Evolutionary conservation across 2,329 filamentous ascomycete species (phyloP), one percentile per base, ranked within the genome.

Genomic region (Aciculosporium take): DNA sequence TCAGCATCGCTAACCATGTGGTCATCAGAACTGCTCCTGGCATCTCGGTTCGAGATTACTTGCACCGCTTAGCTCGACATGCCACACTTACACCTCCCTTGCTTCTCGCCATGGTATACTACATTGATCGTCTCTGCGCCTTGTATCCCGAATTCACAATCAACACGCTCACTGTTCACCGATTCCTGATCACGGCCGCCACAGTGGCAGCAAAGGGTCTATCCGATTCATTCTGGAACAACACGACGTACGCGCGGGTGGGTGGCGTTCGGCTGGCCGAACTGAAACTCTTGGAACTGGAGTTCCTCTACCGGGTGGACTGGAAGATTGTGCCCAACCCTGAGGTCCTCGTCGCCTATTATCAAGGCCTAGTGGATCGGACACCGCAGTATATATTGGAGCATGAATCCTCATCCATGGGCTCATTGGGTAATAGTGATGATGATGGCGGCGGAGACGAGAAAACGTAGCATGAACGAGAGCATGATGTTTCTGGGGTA

Each of bases 91-190:
- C 86, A 6, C 88, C 91, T 10, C 89, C 91, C 1, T 81, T 98
- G 39, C 71, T 98, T n/a, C 75, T 98, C 28, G 91, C 88, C 51
- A 96, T 98, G 86, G 91, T 98, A 43, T 98, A 93, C 58, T 98
- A 96, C 56, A 96, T 98, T 54, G 91, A 98, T 63, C 81, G 87
- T 25, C 72, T 98, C 18, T 98, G 89, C 61, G 81, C 84, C 9
- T 69, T 94, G 45, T 98, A 95, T 58, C 83, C 85, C 3, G 84
- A 89, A 36, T 98, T 98, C 60, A 95, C 88, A 23, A 93, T 98
- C 51, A 94, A 88, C 57, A 94, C 86, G 36, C 70, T 98, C 17
- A 98, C 91, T 0, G 89, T 98, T 3, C 91, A 98, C 64, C 87
- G 91, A 7, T 98, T 96, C 56, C 73, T 98, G 8, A 98, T 98